These are phyloP conservation scores for Fomitopsis serialis DNA, from an alignment of 768 basidiomycete genomes.

Conservation along the genomic window DNA sequence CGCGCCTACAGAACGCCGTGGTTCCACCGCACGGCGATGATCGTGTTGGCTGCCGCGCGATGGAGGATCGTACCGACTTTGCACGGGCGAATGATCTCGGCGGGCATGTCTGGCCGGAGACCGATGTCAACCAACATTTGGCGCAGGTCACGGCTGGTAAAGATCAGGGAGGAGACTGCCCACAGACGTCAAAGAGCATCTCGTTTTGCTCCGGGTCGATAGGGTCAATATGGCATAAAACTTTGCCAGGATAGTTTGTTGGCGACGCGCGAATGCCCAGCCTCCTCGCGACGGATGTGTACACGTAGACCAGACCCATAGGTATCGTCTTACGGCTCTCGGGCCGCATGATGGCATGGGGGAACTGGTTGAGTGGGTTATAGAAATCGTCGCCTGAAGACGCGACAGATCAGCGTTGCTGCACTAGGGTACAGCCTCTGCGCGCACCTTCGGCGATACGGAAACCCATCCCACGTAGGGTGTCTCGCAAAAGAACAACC, in stretches of 20 bases:
- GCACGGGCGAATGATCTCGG: conserved; percentile 14
- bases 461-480: conserved; percentile 47
- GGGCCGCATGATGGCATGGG: conserved; percentile 49
- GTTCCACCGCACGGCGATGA: conserved; percentile 1
- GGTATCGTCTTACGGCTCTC: conserved; percentile 42
- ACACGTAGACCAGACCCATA: conserved; percentile 55
- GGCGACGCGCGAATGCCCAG: conserved; percentile 49
- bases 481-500: conserved; percentile 42
- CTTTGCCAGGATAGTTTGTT: conserved; percentile 49
- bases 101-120: neutral
- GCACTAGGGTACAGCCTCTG: neutral
- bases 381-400: conserved; percentile 33
- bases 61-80: neutral
- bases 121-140: conserved; percentile 10
- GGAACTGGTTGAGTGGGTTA: conserved; percentile 48
- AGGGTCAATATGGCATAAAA: conserved; percentile 45
- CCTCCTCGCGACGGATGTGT: conserved; percentile 46
- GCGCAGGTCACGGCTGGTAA: conserved; percentile 8
- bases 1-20: neutral
- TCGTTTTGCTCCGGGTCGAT: conserved; percentile 29
- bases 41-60: conserved; percentile 11
- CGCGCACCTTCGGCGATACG: conserved; percentile 36
- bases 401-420: neutral
- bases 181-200: conserved; percentile 41
- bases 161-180: conserved; percentile 10